Evolutionary conservation across 129 eudicot species (phyloP).

Genomic region (Lonicera japonica): DNA sequence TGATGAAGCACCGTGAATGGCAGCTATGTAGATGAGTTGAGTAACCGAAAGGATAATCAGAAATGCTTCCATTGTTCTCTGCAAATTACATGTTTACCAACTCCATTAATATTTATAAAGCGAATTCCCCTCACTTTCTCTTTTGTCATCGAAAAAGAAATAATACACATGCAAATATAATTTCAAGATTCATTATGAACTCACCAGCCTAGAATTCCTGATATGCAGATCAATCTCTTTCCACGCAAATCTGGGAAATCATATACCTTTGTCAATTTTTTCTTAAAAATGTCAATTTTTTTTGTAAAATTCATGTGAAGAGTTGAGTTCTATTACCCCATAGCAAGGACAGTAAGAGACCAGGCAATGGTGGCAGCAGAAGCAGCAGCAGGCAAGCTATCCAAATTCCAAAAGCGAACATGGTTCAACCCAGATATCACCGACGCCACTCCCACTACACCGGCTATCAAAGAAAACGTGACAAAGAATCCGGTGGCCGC

Average conservation of each 20-base stretch:
- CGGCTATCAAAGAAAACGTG: slow-evolving; percentile 63
- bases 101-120: not conserved
- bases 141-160: not conserved
- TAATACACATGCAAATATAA: not conserved
- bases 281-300: not conserved
- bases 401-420: slow-evolving; percentile 46
- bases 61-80: slow-evolving; percentile 97
- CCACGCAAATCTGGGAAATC: slow-evolving; percentile 64
- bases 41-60: slow-evolving; percentile 76
- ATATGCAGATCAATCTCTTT: slow-evolving; percentile 61
- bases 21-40: slow-evolving; percentile 61
- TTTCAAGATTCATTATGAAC: slow-evolving; percentile 1
- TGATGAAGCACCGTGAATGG: slow-evolving; percentile 43
- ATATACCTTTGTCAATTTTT: not conserved
- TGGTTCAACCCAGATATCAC: slow-evolving; percentile 63
- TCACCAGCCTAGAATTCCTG: slow-evolving; percentile 76
- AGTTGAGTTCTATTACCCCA: slow-evolving; percentile 53
- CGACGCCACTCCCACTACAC: slow-evolving; percentile 82
- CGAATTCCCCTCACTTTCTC: too few relatives aligned
- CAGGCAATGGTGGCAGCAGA: slow-evolving; percentile 80
- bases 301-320: too few relatives aligned
- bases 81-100: slow-evolving; percentile 7
- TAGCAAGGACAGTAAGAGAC: slow-evolving; percentile 78
- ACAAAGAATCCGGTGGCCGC: slow-evolving; percentile 95
- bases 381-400: slow-evolving; percentile 69